Evolutionary conservation across 768 basidiomycete species (phyloP).

Genomic region (Hypholoma fasciculare): DNA sequence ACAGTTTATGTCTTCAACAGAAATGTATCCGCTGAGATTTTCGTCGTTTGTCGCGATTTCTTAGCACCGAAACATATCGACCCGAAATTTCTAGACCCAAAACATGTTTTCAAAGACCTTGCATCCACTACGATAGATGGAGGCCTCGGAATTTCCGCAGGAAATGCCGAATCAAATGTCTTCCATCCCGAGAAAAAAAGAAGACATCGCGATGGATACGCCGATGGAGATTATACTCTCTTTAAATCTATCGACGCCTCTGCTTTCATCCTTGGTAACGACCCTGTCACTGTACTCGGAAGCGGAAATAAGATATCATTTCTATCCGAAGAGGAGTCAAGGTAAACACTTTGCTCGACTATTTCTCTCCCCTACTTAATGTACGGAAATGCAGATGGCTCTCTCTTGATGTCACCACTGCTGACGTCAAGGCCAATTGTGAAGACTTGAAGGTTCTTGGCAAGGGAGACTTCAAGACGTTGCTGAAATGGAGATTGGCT

Average conservation of each 20-base stretch:
- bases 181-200: constrained; percentile 98
- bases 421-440: constrained; percentile 80
- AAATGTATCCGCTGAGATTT: constrained; percentile 99
- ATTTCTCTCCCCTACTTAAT: constrained; percentile 5
- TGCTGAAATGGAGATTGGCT: constrained; percentile 88
- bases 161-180: constrained; percentile 83
- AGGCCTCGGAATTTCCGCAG: constrained; percentile 55
- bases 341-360: constrained; percentile 38
- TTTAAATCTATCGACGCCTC: constrained; percentile 72
- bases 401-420: constrained; percentile 65
- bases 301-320: constrained; percentile 78
- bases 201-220: constrained; percentile 91
- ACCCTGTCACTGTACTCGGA: constrained; percentile 82
- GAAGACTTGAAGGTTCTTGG: constrained; percentile 95
- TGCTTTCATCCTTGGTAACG: constrained; percentile 67
- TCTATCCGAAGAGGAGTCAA: constrained; percentile 80
- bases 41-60: constrained; percentile 96
- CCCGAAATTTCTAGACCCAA: constrained; percentile 96
- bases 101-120: constrained; percentile 96
- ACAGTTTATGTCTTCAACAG: constrained; percentile 37
- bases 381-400: constrained; percentile 59
- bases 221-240: constrained; percentile 89
- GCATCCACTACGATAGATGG: constrained; percentile 39
- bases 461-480: constrained; percentile 93
- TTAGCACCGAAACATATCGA: constrained; percentile 94